phyloP scores from a whole-genome alignment of 176 grass and related monocot species.

The Oryza punctata region DNA sequence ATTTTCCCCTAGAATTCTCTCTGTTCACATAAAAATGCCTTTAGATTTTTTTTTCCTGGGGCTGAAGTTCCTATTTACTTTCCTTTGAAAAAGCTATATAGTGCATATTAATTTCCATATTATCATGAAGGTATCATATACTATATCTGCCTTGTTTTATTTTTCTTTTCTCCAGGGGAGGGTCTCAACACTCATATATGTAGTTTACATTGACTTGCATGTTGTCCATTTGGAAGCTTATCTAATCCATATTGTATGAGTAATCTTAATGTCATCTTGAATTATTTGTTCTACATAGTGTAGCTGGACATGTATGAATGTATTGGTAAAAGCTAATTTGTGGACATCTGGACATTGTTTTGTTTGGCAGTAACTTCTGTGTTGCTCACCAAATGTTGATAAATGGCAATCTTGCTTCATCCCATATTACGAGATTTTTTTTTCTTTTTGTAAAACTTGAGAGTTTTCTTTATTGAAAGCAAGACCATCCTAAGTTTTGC shows the following conservation, averaged over 20 bases:
- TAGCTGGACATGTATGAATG: slow-evolving; percentile 8
- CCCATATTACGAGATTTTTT: background rate
- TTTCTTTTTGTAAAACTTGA: no score
- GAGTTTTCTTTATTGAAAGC: no score
- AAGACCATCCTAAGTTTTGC: background rate
- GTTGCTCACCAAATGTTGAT: background rate
- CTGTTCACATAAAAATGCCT: background rate
- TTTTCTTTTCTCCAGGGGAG: background rate
- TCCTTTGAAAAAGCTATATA: background rate
- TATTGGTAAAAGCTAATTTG: background rate
- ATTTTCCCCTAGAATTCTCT: background rate
- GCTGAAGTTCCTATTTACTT: background rate
- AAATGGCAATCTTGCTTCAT: slow-evolving; percentile 23
- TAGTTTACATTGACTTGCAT: slow-evolving; percentile 1
- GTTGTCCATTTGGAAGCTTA: background rate
- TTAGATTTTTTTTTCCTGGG: background rate
- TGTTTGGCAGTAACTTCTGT: background rate
- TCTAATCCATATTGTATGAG: background rate
- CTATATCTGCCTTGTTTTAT: background rate
- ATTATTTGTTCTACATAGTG: background rate
- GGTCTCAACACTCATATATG: background rate
- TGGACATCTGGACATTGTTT: background rate
- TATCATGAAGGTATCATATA: background rate
- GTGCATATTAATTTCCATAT: background rate
- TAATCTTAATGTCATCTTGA: slow-evolving; percentile 8